These are phyloP conservation scores for Thraustochytrium sp. DNA, from an alignment of 352 stramenopile species.

Conservation along the genomic window DNA sequence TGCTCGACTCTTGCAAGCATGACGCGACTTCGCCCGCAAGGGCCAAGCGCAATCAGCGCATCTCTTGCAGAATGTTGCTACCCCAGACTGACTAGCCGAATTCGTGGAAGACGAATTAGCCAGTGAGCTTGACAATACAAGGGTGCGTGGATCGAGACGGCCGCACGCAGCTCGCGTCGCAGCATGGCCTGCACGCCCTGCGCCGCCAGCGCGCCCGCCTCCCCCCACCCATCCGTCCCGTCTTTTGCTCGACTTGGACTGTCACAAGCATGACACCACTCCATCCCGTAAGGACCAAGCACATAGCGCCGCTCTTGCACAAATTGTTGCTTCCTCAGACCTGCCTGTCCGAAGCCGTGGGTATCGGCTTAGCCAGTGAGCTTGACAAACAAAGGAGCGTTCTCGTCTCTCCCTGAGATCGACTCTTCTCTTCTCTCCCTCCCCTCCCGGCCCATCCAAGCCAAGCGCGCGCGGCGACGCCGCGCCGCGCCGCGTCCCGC, in stretches of 20 bases:
- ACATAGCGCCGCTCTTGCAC: not conserved
- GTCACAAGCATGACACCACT: not conserved
- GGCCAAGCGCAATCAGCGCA: constrained; percentile 3
- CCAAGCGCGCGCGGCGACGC: not conserved
- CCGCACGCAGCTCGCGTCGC: no score
- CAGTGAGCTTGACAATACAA: constrained; percentile 34
- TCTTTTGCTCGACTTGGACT: no score
- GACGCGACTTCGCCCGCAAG: not conserved
- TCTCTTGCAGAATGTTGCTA: constrained; percentile 4
- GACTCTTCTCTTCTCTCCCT: not conserved
- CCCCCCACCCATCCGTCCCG: no score
- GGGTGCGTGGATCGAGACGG: no score
- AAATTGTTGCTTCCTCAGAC: constrained; percentile 2
- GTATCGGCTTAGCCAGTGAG: constrained; percentile 19
- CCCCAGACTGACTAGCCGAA: constrained; percentile 14
- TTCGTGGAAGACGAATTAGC: not conserved
- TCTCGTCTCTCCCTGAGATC: not conserved
- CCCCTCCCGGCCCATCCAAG: not conserved
- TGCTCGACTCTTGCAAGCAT: not conserved
- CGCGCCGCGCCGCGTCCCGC: no score
- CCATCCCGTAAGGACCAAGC: not conserved
- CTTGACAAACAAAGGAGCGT: constrained; percentile 35
- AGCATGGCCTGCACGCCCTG: no score
- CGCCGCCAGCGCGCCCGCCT: no score
- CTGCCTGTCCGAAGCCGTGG: constrained; percentile 23